A percentile compares a stretch with the other conserved stretches of the same genome.
Evolutionary conservation across 305 asterid species (phyloP).

Genomic region (Fraxinus angustifolia): DNA sequence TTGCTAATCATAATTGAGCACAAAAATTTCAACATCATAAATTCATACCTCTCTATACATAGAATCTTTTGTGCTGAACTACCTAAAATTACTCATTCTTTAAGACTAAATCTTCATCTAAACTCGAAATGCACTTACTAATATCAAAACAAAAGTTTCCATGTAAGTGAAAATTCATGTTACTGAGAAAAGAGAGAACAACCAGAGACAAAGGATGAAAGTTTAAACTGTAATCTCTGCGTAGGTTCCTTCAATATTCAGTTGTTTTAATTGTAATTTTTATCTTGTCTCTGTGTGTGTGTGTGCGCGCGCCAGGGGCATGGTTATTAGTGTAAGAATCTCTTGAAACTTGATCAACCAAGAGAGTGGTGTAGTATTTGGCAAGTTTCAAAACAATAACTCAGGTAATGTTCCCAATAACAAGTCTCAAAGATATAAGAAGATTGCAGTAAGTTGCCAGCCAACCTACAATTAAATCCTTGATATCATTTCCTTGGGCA

Average conservation of each 20-base stretch:
- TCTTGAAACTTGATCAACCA: neutral
- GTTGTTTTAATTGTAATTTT: neutral
- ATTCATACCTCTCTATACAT: constrained; percentile 36
- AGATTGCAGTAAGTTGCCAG: neutral
- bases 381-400: neutral
- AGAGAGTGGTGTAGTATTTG: neutral
- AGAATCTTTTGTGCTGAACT: constrained; percentile 54
- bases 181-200: neutral
- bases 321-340: neutral
- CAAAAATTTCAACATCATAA: constrained; percentile 38
- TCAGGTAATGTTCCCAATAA: neutral
- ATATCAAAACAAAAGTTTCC: neutral
- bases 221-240: neutral
- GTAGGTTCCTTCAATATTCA: neutral
- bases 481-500: neutral
- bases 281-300: neutral
- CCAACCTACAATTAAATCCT: neutral
- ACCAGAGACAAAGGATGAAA: constrained; percentile 6
- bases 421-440: neutral
- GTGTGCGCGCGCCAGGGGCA: neutral
- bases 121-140: constrained; percentile 17
- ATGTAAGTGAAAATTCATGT: neutral
- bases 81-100: constrained; percentile 25
- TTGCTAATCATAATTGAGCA: constrained; percentile 35
- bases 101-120: constrained; percentile 19